Percentiles rank a stretch among this genome's conserved stretches.
Evolutionary conservation across 371 early-diverging fungal species (phyloP).

Genomic region (Nematocida displodere): DNA sequence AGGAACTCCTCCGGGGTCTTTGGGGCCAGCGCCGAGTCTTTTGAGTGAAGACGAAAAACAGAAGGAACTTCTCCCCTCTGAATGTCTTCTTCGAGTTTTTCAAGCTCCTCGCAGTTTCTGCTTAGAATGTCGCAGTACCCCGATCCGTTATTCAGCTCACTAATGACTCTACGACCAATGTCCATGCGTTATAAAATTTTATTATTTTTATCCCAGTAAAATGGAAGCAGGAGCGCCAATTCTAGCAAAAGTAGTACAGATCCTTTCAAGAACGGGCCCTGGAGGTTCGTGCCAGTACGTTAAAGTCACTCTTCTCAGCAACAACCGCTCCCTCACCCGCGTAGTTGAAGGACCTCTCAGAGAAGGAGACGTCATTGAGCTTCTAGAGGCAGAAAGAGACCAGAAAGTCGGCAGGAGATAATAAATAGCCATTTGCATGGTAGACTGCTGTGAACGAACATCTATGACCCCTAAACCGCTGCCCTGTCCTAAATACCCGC

Average conservation of each 20-base stretch:
- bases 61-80: background rate
- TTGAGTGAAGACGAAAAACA: constrained; percentile 32
- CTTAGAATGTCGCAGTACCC: constrained; percentile 15
- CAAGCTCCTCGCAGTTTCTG: constrained; percentile 29
- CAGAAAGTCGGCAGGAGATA: constrained; percentile 61
- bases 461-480: no score
- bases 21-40: constrained; percentile 11
- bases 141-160: constrained; percentile 10
- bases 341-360: constrained; percentile 61
- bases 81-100: constrained; percentile 21
- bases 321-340: constrained; percentile 53
- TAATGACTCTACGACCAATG: constrained; percentile 15
- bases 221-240: constrained; percentile 51
- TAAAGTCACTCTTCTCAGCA: constrained; percentile 55
- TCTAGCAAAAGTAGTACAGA: constrained; percentile 59
- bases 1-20: constrained; percentile 15
- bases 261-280: constrained; percentile 58
- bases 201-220: constrained; percentile 50
- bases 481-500: no score
- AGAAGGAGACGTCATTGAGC: constrained; percentile 61
- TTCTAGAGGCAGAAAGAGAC: constrained; percentile 65
- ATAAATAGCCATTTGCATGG: no score
- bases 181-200: constrained; percentile 21
- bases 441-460: no score
- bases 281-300: constrained; percentile 58